A percentile compares a stretch with the other conserved stretches of the same genome.
phyloP scores from a whole-genome alignment of 2,329 filamentous ascomycete species.

The Epichloe glyceriae region DNA sequence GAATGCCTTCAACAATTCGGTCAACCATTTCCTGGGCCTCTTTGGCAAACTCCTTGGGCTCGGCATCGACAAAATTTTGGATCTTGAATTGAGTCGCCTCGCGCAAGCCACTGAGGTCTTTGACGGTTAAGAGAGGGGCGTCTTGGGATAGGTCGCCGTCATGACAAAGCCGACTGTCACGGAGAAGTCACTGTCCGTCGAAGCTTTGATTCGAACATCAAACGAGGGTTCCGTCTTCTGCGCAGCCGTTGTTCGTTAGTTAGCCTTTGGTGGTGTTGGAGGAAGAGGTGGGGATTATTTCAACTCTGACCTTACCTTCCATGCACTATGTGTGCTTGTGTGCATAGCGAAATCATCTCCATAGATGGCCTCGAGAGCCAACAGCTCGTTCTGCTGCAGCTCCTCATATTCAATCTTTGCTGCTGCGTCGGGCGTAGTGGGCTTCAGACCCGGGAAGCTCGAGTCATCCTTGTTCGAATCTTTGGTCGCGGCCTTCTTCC shows the following conservation, averaged over 20 bases:
- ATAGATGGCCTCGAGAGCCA: constrained; percentile 78
- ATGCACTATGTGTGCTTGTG: constrained; percentile 58
- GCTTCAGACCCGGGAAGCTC: constrained; percentile 38
- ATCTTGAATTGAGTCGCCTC: constrained; percentile 61
- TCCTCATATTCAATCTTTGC: constrained; percentile 59
- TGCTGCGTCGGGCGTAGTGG: constrained; percentile 26
- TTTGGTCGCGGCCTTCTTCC: constrained; percentile 34
- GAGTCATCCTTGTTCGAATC: constrained; percentile 31
- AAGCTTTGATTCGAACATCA: constrained; percentile 64
- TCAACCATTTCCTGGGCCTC: constrained; percentile 48
- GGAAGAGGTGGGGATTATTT: neutral
- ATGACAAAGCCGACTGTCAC: constrained; percentile 66
- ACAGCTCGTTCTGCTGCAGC: constrained; percentile 75
- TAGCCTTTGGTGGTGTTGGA: constrained; percentile 6
- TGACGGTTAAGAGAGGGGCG: constrained; percentile 60
- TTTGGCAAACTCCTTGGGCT: constrained; percentile 39
- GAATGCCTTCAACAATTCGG: constrained; percentile 54
- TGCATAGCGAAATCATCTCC: constrained; percentile 75
- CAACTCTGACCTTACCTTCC: constrained; percentile 52
- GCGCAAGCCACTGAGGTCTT: constrained; percentile 50
- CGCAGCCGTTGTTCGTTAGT: neutral
- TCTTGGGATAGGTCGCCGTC: constrained; percentile 84
- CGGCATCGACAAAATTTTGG: constrained; percentile 46
- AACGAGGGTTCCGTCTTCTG: constrained; percentile 74
- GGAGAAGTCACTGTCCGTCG: constrained; percentile 57